These are phyloP conservation scores for Chlamydomonas applanata DNA, from an alignment of 139 green algal species.

Conservation along the genomic window DNA sequence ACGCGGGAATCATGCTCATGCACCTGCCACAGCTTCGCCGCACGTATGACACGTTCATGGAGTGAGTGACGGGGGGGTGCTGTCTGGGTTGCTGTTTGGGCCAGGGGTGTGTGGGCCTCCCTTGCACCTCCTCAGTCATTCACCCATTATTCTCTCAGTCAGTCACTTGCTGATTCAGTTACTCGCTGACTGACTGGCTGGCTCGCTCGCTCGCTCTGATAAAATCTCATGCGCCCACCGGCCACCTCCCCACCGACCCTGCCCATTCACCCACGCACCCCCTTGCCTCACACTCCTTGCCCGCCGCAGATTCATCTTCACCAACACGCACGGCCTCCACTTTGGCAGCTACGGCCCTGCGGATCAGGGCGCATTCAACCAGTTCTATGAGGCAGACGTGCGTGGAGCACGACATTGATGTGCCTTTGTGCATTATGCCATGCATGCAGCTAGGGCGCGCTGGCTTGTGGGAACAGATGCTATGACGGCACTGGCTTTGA, in stretches of 20 bases:
- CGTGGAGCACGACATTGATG: neutral
- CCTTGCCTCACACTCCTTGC: neutral
- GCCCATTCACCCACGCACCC: too few relatives aligned
- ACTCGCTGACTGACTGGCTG: too few relatives aligned
- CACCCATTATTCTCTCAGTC: too few relatives aligned
- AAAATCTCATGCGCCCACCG: too few relatives aligned
- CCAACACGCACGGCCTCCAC: constrained; percentile 27
- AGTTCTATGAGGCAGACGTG: constrained; percentile 18
- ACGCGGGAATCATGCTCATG: constrained; percentile 26
- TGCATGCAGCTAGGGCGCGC: neutral
- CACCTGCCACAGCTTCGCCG: constrained; percentile 20
- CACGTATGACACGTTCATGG: constrained; percentile 21
- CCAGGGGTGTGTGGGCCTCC: too few relatives aligned
- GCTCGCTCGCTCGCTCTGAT: too few relatives aligned
- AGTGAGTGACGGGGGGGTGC: neutral
- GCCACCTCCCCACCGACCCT: too few relatives aligned
- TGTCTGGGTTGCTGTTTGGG: too few relatives aligned
- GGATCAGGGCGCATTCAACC: constrained; percentile 30
- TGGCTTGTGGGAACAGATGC: neutral
- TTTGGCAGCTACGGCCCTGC: constrained; percentile 29
- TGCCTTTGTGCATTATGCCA: too few relatives aligned
- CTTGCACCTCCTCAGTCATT: too few relatives aligned
- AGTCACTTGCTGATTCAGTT: too few relatives aligned
- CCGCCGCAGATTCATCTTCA: constrained; percentile 19
- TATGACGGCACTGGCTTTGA: too few relatives aligned